Evolutionary conservation across 2,329 filamentous ascomycete species (phyloP).

Genomic region (Aspergillus flavus): DNA sequence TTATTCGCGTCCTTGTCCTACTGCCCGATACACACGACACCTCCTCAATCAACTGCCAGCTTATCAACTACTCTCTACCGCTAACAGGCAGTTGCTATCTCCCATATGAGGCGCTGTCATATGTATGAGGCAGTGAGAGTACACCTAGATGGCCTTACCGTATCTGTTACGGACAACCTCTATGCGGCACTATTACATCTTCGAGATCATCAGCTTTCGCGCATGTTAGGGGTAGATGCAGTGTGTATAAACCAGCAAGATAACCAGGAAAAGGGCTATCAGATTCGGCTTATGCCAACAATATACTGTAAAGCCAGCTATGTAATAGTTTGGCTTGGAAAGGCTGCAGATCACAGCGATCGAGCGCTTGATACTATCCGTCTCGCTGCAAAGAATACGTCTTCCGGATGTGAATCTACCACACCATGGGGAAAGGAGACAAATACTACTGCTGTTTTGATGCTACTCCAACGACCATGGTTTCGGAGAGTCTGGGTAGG

Average conservation of each 20-base stretch:
- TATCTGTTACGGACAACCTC: slow-evolving; percentile 3
- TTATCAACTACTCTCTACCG: not conserved
- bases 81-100: not conserved
- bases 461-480: not conserved
- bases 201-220: not conserved
- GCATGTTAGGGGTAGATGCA: slow-evolving; percentile 22
- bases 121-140: not conserved
- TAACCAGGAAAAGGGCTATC: slow-evolving; percentile 19
- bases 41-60: not conserved
- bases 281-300: slow-evolving; percentile 24
- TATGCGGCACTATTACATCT: slow-evolving; percentile 1
- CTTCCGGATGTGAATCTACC: no score
- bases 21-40: not conserved
- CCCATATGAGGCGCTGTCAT: not conserved
- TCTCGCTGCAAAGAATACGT: not conserved
- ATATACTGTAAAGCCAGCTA: slow-evolving; percentile 19
- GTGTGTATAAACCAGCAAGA: slow-evolving; percentile 27
- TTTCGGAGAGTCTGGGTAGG: slow-evolving; percentile 9
- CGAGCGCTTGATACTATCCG: slow-evolving; percentile 1
- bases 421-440: no score
- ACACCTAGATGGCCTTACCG: not conserved
- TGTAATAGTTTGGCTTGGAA: slow-evolving; percentile 21
- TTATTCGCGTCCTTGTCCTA: not conserved
- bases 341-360: not conserved
- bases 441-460: no score